Conservation (phyloP, 2,329 filamentous ascomycete species). For the Venturia asperata region DNA sequence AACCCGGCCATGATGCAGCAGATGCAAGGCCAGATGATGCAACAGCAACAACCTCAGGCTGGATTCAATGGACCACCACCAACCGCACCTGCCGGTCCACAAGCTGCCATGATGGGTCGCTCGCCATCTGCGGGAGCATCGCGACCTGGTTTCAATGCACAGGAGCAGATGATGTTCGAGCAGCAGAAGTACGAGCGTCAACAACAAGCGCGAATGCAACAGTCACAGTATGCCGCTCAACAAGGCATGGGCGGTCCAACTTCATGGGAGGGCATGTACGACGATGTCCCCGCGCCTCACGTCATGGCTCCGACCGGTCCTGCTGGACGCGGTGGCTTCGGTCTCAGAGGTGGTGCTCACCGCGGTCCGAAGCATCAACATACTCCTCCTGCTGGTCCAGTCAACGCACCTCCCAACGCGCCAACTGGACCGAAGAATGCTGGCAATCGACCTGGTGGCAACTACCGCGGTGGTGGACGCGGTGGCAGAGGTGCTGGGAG, state of each 20-base stretch:
- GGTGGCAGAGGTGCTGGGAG: constrained; percentile 53
- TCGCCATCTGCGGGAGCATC: constrained; percentile 26
- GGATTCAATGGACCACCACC: constrained; percentile 38
- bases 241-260: constrained; percentile 51
- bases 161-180: constrained; percentile 68
- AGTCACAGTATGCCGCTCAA: constrained; percentile 31
- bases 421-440: constrained; percentile 96
- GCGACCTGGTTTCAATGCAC: constrained; percentile 55
- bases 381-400: constrained; percentile 31
- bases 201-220: constrained; percentile 48
- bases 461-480: constrained; percentile 84
- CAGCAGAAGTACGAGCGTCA: constrained; percentile 73
- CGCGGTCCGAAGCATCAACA: constrained; percentile 32
- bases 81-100: constrained; percentile 27
- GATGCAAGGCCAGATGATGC: constrained; percentile 20
- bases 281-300: constrained; percentile 82
- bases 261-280: constrained; percentile 97
- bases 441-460: constrained; percentile 80
- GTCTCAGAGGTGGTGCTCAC: constrained; percentile 40
- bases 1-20: constrained; percentile 72
- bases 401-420: constrained; percentile 62
- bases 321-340: constrained; percentile 30
- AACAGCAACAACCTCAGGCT: constrained; percentile 26
- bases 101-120: constrained; percentile 21
- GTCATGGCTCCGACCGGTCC: constrained; percentile 47